These are phyloP conservation scores for Septoria petroselini DNA, from an alignment of 2,329 filamentous ascomycete species.

Conservation along the genomic window DNA sequence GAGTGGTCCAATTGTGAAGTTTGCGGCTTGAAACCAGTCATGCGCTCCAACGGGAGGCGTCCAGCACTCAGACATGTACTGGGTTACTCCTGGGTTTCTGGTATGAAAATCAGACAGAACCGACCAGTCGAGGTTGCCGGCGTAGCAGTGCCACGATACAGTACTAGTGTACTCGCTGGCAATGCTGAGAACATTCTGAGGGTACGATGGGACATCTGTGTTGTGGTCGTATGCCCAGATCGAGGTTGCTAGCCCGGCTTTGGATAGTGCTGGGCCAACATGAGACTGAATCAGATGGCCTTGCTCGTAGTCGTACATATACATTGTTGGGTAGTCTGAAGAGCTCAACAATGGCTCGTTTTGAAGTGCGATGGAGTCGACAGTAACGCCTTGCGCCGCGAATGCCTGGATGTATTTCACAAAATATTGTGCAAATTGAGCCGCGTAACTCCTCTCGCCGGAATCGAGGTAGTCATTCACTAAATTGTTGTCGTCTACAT, in stretches of 20 bases:
- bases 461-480: constrained; percentile 15
- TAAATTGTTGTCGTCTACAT: constrained; percentile 20
- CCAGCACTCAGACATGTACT: constrained; percentile 19
- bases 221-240: constrained; percentile 27
- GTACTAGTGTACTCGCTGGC: constrained; percentile 2
- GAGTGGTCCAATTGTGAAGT: constrained; percentile 15
- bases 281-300: constrained; percentile 17
- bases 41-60: neutral
- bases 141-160: constrained; percentile 18
- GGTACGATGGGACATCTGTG: constrained; percentile 13
- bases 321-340: constrained; percentile 22
- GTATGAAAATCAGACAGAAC: constrained; percentile 11
- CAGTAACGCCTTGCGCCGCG: constrained; percentile 13
- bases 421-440: constrained; percentile 21
- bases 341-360: constrained; percentile 20
- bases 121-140: constrained; percentile 5
- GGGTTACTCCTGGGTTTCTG: constrained; percentile 2
- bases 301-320: constrained; percentile 21
- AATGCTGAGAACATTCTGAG: constrained; percentile 6
- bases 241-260: constrained; percentile 10
- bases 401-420: constrained; percentile 26
- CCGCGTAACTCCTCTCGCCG: constrained; percentile 15
- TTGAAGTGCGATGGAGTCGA: constrained; percentile 23
- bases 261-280: constrained; percentile 19
- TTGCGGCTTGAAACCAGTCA: constrained; percentile 4